Evolutionary conservation across 495 filamentous ascomycete genomes (phyloP).

Genomic region (Acidomyces sp.): DNA sequence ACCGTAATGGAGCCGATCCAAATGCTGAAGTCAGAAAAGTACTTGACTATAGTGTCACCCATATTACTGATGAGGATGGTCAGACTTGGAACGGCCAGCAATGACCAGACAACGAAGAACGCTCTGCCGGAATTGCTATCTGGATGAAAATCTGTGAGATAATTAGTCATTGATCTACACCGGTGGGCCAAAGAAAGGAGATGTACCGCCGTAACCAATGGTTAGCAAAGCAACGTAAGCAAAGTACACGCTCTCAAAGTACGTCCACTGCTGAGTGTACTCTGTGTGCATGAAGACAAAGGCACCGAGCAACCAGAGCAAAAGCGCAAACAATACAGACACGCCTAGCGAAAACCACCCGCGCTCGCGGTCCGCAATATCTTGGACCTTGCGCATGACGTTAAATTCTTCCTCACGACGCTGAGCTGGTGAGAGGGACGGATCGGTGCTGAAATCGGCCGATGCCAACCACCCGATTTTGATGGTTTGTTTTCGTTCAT

Average conservation of each 20-base stretch:
- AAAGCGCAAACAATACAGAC: constrained; percentile 51
- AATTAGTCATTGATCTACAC: neutral
- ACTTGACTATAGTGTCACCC: constrained; percentile 62
- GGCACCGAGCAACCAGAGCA: constrained; percentile 69
- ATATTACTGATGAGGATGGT: constrained; percentile 79
- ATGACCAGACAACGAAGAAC: constrained; percentile 84
- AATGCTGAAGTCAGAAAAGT: constrained; percentile 53
- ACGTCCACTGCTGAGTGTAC: constrained; percentile 51
- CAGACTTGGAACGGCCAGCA: constrained; percentile 68
- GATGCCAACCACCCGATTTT: constrained; percentile 38
- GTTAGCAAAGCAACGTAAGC: constrained; percentile 65
- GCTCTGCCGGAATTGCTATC: constrained; percentile 57
- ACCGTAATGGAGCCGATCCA: constrained; percentile 62
- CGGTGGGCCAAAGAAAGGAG: neutral
- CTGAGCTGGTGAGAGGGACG: constrained; percentile 38
- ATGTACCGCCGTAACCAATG: constrained; percentile 57
- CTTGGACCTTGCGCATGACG: constrained; percentile 58
- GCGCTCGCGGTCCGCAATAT: constrained; percentile 39
- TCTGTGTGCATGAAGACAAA: constrained; percentile 53
- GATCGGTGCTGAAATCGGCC: constrained; percentile 21
- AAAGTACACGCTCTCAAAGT: constrained; percentile 72
- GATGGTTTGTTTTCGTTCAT: constrained; percentile 34
- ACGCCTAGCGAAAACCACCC: constrained; percentile 55
- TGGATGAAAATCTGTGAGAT: constrained; percentile 45
- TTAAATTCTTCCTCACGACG: constrained; percentile 61